Conservation (phyloP, 1,284 basidiomycete genomes). For the Athelia psychrophila region DNA sequence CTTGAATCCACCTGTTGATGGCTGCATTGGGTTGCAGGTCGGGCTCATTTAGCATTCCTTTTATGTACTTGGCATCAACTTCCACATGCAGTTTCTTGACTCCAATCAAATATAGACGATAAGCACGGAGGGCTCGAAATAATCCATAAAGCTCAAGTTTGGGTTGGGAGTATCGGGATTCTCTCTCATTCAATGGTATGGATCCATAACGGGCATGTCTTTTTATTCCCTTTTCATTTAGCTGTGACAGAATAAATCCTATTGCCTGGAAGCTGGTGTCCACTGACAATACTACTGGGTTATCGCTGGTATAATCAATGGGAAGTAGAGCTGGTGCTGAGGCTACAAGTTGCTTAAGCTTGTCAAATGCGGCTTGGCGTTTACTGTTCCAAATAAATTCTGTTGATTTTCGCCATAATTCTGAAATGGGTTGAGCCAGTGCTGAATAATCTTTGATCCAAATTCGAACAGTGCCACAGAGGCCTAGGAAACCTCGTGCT, state of each 20-base stretch:
- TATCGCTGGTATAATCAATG: slow-evolving; percentile 25
- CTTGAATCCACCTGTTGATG: slow-evolving; percentile 34
- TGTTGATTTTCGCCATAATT: slow-evolving; percentile 18
- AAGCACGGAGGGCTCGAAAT: slow-evolving; percentile 6
- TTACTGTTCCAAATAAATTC: slow-evolving; percentile 24
- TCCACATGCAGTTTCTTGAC: slow-evolving; percentile 26
- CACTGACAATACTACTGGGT: slow-evolving; percentile 23
- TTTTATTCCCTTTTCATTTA: slow-evolving; percentile 13
- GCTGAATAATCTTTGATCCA: slow-evolving; percentile 26
- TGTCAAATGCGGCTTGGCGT: slow-evolving; percentile 20
- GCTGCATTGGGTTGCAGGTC: slow-evolving; percentile 30
- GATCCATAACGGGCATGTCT: slow-evolving; percentile 8
- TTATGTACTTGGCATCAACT: slow-evolving; percentile 30
- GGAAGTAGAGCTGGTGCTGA: slow-evolving; percentile 19
- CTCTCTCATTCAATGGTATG: slow-evolving; percentile 16
- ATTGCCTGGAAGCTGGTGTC: slow-evolving; percentile 25
- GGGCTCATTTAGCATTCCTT: slow-evolving; percentile 33
- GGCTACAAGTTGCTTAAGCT: slow-evolving; percentile 22
- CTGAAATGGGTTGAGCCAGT: slow-evolving; percentile 19
- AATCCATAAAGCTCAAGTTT: slow-evolving; percentile 16
- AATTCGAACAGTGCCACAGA: slow-evolving; percentile 24
- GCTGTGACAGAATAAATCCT: slow-evolving; percentile 29
- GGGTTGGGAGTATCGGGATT: slow-evolving; percentile 22
- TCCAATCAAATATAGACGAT: slow-evolving; percentile 23
- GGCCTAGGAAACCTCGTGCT: slow-evolving; percentile 25